These are phyloP conservation scores for Cicer bijugum DNA, from an alignment of 306 rosid species.

Conservation along the genomic window DNA sequence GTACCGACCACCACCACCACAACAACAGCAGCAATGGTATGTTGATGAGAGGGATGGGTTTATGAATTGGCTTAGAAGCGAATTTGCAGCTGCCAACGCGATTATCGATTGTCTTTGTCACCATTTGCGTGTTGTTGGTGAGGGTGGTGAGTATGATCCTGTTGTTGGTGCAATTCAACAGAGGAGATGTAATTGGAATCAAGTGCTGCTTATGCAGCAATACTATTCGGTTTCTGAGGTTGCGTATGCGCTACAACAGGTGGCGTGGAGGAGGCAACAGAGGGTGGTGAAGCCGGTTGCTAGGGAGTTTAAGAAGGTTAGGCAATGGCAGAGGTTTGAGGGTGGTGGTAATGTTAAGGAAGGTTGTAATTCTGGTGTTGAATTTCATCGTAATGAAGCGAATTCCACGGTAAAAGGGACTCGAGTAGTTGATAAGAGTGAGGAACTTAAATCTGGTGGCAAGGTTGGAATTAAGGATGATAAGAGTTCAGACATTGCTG, in stretches of 20 bases:
- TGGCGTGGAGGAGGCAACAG: slow-evolving; percentile 80
- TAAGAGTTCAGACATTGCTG: slow-evolving; percentile 50
- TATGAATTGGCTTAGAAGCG: slow-evolving; percentile 91
- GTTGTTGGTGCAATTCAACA: slow-evolving; percentile 73
- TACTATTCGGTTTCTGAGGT: slow-evolving; percentile 88
- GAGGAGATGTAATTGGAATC: slow-evolving; percentile 87
- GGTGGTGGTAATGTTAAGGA: slow-evolving; percentile 49
- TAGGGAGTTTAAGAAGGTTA: slow-evolving; percentile 69
- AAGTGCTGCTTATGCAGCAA: slow-evolving; percentile 96
- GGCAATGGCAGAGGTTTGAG: slow-evolving; percentile 71
- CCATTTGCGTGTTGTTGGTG: slow-evolving; percentile 76
- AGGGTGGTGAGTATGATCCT: slow-evolving; percentile 78
- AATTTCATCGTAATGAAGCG: slow-evolving; percentile 53
- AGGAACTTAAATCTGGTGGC: slow-evolving; percentile 54
- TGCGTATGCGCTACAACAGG: slow-evolving; percentile 73
- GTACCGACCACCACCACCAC: slow-evolving; percentile 45
- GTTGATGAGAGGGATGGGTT: slow-evolving; percentile 96
- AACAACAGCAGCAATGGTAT: slow-evolving; percentile 73
- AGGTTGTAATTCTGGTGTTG: slow-evolving; percentile 58
- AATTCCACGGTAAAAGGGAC: slow-evolving; percentile 59
- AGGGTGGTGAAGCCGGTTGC: slow-evolving; percentile 61
- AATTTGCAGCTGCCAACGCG: slow-evolving; percentile 96
- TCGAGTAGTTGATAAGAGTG: slow-evolving; percentile 48
- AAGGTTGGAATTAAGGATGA: slow-evolving; percentile 58
- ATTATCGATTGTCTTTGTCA: slow-evolving; percentile 87